Evolutionary conservation across 306 rosid species (phyloP).

Genomic region (Cucurbita ficifolia): DNA sequence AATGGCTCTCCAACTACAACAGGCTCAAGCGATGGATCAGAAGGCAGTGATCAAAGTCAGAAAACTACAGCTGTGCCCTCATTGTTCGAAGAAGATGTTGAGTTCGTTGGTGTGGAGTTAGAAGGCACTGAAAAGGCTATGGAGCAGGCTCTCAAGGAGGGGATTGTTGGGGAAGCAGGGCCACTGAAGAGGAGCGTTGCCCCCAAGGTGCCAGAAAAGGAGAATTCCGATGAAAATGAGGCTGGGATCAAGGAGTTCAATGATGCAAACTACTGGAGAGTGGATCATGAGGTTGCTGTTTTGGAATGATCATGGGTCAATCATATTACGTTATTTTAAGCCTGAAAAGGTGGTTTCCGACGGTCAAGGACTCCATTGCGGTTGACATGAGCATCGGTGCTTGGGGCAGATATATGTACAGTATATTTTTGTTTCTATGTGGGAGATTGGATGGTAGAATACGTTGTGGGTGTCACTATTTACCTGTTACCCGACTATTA

Average conservation of each 20-base stretch:
- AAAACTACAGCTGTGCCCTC: slow-evolving; percentile 55
- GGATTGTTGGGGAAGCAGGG: slow-evolving; percentile 96
- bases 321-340: not conserved
- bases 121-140: slow-evolving; percentile 94
- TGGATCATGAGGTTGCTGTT: slow-evolving; percentile 89
- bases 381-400: slow-evolving; percentile 25
- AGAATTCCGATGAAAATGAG: slow-evolving; percentile 51
- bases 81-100: slow-evolving; percentile 86
- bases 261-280: slow-evolving; percentile 96
- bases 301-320: slow-evolving; percentile 41
- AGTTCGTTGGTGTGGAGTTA: slow-evolving; percentile 84
- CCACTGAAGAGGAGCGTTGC: slow-evolving; percentile 65
- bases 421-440: slow-evolving; percentile 48
- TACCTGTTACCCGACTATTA: slow-evolving; percentile 33
- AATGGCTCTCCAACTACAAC: slow-evolving; percentile 47
- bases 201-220: slow-evolving; percentile 55
- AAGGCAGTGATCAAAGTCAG: slow-evolving; percentile 27
- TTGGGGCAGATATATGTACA: slow-evolving; percentile 56
- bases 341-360: slow-evolving; percentile 4
- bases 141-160: slow-evolving; percentile 98
- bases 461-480: slow-evolving; percentile 25
- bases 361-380: slow-evolving; percentile 10
- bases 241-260: slow-evolving; percentile 80
- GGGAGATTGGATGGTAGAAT: slow-evolving; percentile 34
- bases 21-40: slow-evolving; percentile 29